Conservation (phyloP, 2,329 filamentous ascomycete species). For the Epichloe scottii region DNA sequence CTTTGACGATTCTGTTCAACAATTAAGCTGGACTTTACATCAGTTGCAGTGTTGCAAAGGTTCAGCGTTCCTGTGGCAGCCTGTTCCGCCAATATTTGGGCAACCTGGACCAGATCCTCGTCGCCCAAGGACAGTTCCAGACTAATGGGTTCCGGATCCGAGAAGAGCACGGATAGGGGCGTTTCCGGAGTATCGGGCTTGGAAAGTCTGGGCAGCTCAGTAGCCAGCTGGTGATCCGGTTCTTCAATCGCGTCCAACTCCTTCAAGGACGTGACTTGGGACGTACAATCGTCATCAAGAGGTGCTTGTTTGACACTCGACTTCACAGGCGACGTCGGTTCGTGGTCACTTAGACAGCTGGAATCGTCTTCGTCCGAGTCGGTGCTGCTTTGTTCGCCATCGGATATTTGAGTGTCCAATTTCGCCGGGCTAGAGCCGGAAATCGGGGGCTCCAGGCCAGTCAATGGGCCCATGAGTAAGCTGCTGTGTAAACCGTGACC, state of each 20-base stretch:
- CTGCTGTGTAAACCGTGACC: constrained; percentile 11
- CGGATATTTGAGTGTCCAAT: constrained; percentile 24
- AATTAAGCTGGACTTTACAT: constrained; percentile 11
- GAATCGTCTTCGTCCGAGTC: constrained; percentile 45
- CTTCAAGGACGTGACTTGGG: constrained; percentile 37
- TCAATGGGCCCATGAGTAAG: constrained; percentile 16
- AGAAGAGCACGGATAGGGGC: constrained; percentile 42
- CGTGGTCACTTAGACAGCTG: constrained; percentile 36
- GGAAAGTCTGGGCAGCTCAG: constrained; percentile 36
- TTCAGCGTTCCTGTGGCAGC: constrained; percentile 40
- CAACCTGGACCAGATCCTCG: constrained; percentile 51
- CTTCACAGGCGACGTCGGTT: constrained; percentile 37
- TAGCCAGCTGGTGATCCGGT: constrained; percentile 31
- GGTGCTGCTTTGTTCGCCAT: constrained; percentile 36
- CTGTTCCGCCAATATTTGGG: constrained; percentile 62
- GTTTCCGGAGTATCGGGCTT: constrained; percentile 36
- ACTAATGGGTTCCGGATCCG: constrained; percentile 42
- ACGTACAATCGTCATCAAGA: constrained; percentile 40
- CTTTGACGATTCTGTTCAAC: constrained; percentile 26
- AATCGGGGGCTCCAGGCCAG: constrained; percentile 14
- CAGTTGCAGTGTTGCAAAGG: constrained; percentile 15
- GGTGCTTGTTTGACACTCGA: constrained; percentile 29
- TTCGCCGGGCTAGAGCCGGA: constrained; percentile 24
- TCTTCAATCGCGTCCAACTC: constrained; percentile 36
- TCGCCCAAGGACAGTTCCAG: constrained; percentile 35